phyloP scores from a whole-genome alignment of 2,329 filamentous ascomycete species.

The Colletotrichum sp. region DNA sequence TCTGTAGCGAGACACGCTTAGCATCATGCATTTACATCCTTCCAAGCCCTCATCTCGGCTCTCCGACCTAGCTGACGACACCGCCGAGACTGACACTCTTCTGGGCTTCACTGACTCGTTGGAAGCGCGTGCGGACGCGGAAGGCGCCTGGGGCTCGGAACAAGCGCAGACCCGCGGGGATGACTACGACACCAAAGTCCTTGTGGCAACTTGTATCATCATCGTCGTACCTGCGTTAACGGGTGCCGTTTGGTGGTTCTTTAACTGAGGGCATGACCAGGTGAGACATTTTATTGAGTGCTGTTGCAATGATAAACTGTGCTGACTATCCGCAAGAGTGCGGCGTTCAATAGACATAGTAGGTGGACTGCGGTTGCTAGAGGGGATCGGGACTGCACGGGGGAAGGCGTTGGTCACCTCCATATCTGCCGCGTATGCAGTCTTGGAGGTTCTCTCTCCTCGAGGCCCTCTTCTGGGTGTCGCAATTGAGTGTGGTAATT shows the following conservation, averaged over 20 bases:
- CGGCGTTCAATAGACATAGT: not conserved
- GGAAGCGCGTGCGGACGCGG: not conserved
- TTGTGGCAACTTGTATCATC: not conserved
- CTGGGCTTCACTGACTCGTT: not conserved
- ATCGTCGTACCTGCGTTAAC: not conserved
- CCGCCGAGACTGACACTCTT: not conserved
- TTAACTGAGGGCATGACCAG: not conserved
- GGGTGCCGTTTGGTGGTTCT: not conserved
- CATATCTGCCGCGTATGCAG: no score
- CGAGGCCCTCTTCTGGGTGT: fast-evolving
- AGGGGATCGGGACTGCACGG: fast-evolving
- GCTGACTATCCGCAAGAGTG: not conserved
- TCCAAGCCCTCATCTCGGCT: not conserved
- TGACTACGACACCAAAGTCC: not conserved
- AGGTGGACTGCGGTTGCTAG: not conserved
- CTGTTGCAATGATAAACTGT: not conserved
- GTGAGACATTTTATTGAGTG: not conserved
- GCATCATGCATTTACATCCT: not conserved
- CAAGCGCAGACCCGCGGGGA: not conserved
- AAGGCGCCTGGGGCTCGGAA: not conserved
- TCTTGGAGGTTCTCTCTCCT: no score
- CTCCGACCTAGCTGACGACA: not conserved
- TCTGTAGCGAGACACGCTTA: not conserved
- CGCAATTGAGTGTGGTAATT: not conserved
- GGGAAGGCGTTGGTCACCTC: not conserved